phyloP scores from a whole-genome alignment of 306 rosid genomes.

The Quercus berberidifolia region DNA sequence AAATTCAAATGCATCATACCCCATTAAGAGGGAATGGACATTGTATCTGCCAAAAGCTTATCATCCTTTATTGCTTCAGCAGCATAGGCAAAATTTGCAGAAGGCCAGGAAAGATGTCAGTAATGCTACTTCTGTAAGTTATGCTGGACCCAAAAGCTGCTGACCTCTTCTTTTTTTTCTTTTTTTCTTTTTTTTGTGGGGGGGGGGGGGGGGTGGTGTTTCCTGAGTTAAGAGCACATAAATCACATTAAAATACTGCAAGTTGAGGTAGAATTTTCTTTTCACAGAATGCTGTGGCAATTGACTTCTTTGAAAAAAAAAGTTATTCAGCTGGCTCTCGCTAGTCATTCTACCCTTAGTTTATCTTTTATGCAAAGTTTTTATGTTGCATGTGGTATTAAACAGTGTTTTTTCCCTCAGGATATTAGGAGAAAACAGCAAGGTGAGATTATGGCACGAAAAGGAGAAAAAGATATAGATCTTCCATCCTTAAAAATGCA shows the following conservation, averaged over 20 bases:
- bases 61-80: slow-evolving; percentile 81
- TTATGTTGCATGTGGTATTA: background rate
- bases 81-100: slow-evolving; percentile 52
- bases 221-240: background rate
- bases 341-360: background rate
- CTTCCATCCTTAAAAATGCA: slow-evolving; percentile 16
- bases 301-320: background rate
- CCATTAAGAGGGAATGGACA: slow-evolving; percentile 57
- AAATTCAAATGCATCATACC: slow-evolving; percentile 23
- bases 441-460: slow-evolving; percentile 10
- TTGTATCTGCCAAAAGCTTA: slow-evolving; percentile 70
- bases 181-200: too few species aligned
- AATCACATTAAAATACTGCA: background rate
- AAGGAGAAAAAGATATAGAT: slow-evolving; percentile 24
- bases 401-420: slow-evolving; percentile 3
- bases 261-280: background rate
- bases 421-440: slow-evolving; percentile 20
- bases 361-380: background rate
- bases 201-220: background rate
- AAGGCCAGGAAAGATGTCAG: slow-evolving; percentile 53
- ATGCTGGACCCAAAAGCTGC: slow-evolving; percentile 13
- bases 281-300: background rate
- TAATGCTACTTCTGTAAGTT: slow-evolving; percentile 48
- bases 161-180: background rate
- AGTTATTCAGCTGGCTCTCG: slow-evolving; percentile 14